Conservation (phyloP, 139 green algal species). For the Haematococcus sp. region DNA sequence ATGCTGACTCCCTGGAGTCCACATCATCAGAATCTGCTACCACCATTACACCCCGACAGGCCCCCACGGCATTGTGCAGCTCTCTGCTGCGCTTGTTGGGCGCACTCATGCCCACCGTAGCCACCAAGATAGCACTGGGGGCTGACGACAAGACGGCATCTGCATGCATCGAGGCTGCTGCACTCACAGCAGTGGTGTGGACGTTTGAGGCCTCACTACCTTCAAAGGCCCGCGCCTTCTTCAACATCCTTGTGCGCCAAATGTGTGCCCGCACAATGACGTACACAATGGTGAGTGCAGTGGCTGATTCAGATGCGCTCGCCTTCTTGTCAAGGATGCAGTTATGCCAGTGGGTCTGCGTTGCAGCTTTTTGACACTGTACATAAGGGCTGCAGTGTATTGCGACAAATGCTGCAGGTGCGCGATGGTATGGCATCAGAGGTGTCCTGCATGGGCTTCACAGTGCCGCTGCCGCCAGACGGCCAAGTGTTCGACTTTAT, state of each 20-base stretch:
- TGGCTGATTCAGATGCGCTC: too few relatives aligned
- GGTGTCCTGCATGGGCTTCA: conserved; percentile 33
- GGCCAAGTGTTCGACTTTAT: conserved; percentile 40
- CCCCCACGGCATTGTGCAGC: conserved; percentile 19
- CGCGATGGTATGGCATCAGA: conserved; percentile 5
- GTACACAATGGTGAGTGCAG: conserved; percentile 1
- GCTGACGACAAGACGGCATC: not conserved
- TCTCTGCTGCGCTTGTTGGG: conserved; percentile 23
- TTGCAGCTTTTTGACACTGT: too few relatives aligned
- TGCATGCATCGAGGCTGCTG: conserved; percentile 27
- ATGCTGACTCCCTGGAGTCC: conserved; percentile 15
- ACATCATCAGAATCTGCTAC: not conserved
- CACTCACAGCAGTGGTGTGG: conserved; percentile 33
- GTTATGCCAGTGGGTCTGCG: not conserved
- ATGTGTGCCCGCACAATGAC: conserved; percentile 12
- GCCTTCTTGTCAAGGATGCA: too few relatives aligned
- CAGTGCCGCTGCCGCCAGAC: conserved; percentile 30
- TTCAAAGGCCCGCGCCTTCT: conserved; percentile 29
- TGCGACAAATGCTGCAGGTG: conserved; percentile 1
- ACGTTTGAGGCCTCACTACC: conserved; percentile 37
- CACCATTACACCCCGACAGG: conserved; percentile 10
- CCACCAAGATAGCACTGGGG: not conserved
- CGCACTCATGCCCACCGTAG: conserved; percentile 15
- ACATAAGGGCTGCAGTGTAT: too few relatives aligned
- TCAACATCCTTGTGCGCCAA: conserved; percentile 42